Evolutionary conservation across 306 rosid genomes (phyloP).

Genomic region (Lathyrus aphaca): DNA sequence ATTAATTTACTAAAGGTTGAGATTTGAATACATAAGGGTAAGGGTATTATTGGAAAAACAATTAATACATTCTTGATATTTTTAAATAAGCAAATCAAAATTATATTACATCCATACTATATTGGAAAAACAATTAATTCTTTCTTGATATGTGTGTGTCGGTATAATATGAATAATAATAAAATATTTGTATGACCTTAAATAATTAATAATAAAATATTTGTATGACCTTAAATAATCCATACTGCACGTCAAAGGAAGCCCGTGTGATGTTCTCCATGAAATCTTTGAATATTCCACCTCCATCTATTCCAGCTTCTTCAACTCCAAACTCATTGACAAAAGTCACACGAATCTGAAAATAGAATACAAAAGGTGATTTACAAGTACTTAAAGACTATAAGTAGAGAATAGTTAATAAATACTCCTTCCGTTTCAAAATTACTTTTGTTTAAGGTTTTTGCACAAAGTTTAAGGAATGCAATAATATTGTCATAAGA

Average conservation of each 20-base stretch:
- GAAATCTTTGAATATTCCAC: conserved; percentile 98
- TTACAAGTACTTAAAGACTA: conserved; percentile 26
- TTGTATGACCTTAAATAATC: conserved; percentile 81
- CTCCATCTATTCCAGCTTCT: conserved; percentile 99
- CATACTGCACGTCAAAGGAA: conserved; percentile 98
- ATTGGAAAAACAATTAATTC: no score
- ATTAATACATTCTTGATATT: not conserved
- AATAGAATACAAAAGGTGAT: conserved; percentile 25
- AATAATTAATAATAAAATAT: conserved; percentile 29
- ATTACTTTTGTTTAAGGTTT: no score
- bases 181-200: conserved; percentile 31
- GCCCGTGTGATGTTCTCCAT: conserved; percentile 99
- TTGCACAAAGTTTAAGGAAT: no score
- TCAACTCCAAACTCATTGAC: conserved; percentile 98
- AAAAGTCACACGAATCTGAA: conserved; percentile 92
- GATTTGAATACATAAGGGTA: not conserved
- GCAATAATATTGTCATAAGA: no score
- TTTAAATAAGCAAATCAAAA: not conserved
- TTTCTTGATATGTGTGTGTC: not conserved
- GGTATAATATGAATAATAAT: conserved; percentile 9
- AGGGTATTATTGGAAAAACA: conserved; percentile 3
- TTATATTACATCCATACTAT: not conserved
- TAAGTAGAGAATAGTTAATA: conserved; percentile 24
- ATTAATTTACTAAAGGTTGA: not conserved
- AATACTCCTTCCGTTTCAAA: not conserved